A percentile compares a stretch with the other conserved stretches of the same genome.
Evolutionary conservation across 495 filamentous ascomycete genomes (phyloP).

Genomic region (Jackrogersella minutella): DNA sequence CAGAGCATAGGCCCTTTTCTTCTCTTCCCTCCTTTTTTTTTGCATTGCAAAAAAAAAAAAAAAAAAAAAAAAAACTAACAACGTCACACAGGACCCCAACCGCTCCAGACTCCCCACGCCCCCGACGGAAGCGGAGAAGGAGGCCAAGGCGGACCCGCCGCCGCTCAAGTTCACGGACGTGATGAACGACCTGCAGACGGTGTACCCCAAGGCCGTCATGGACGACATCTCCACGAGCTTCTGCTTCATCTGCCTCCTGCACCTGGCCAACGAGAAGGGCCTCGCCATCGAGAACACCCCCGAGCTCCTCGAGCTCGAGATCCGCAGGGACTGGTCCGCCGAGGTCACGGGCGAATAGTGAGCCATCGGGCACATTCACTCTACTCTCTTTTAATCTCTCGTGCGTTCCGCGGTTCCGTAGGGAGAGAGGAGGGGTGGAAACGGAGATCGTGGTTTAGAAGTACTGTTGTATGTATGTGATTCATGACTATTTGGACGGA

Average conservation of each 20-base stretch:
- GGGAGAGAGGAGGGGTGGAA: not conserved
- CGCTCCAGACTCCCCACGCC: constrained; percentile 46
- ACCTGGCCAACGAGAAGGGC: constrained; percentile 97
- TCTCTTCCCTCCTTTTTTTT: no score
- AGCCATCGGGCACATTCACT: not conserved
- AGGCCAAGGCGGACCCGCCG: constrained; percentile 46
- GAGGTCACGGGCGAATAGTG: constrained; percentile 52
- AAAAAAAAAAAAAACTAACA: no score
- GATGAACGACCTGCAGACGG: constrained; percentile 85
- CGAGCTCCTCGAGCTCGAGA: constrained; percentile 63
- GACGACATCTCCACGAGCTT: constrained; percentile 95
- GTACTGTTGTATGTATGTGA: not conserved
- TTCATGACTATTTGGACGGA: constrained; percentile 16
- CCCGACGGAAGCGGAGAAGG: constrained; percentile 28
- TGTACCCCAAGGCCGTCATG: constrained; percentile 85
- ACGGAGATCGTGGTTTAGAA: not conserved
- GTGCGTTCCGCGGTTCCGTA: not conserved
- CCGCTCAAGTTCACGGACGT: constrained; percentile 83
- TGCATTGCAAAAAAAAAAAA: no score
- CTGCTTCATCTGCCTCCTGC: constrained; percentile 96
- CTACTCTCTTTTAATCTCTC: not conserved
- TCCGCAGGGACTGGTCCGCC: constrained; percentile 64
- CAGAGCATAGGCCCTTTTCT: not conserved
- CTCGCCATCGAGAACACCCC: constrained; percentile 71
- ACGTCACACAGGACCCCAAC: constrained; percentile 44